phyloP scores from a whole-genome alignment of 345 rosid genomes.

The Microthlaspi erraticum region DNA sequence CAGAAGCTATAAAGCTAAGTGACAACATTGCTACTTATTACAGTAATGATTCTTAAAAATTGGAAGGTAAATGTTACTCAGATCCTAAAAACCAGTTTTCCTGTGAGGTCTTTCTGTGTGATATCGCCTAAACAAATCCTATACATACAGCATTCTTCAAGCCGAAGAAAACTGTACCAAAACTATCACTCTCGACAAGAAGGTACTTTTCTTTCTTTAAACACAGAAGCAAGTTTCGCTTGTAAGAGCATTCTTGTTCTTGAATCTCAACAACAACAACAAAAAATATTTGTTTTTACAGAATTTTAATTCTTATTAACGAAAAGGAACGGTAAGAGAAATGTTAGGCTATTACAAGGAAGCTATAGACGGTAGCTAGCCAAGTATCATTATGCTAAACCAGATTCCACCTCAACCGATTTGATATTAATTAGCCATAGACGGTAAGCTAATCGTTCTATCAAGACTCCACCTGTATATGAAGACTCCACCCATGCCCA shows the following conservation, averaged over 20 bases:
- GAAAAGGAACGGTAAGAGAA: constrained; percentile 97
- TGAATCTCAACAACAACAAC: constrained; percentile 17
- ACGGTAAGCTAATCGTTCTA: too few relatives aligned
- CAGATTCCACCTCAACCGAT: too few relatives aligned
- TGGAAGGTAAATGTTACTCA: constrained; percentile 58
- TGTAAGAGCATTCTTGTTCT: neutral
- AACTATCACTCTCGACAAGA: constrained; percentile 85
- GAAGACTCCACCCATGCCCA: too few relatives aligned
- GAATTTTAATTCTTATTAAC: constrained; percentile 89
- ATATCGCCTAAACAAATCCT: constrained; percentile 22
- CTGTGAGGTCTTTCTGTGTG: constrained; percentile 7
- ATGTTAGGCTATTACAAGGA: constrained; percentile 78
- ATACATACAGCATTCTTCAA: constrained; percentile 67
- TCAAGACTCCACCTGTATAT: too few relatives aligned
- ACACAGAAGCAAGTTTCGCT: constrained; percentile 7
- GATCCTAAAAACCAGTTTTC: neutral
- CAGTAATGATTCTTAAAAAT: constrained; percentile 88
- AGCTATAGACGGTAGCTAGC: constrained; percentile 94
- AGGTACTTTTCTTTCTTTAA: constrained; percentile 59
- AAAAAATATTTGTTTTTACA: constrained; percentile 23
- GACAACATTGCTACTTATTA: constrained; percentile 86
- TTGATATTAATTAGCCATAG: too few relatives aligned
- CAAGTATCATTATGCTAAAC: too few relatives aligned
- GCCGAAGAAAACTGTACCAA: constrained; percentile 88
- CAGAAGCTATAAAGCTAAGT: constrained; percentile 86